A percentile compares a stretch with the other conserved stretches of the same genome.
phyloP scores from a whole-genome alignment of 768 basidiomycete species.

The Tricholoma furcatifolium region DNA sequence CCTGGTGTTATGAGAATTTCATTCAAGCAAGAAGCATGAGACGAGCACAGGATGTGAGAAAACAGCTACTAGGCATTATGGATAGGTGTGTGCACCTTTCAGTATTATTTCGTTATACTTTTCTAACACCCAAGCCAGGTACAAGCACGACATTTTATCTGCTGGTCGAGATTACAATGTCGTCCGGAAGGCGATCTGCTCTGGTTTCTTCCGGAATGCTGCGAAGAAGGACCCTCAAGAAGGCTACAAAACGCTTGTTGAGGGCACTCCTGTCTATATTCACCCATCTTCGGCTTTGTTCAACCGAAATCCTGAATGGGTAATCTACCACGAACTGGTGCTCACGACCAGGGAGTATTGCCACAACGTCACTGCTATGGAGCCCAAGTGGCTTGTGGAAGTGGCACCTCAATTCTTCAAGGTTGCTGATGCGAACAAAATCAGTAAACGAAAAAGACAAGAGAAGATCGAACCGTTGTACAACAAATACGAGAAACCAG shows the following conservation, averaged over 20 bases:
- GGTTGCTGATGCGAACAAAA: slow-evolving; percentile 96
- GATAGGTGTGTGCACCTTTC: slow-evolving; percentile 63
- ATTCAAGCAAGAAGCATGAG: slow-evolving; percentile 98
- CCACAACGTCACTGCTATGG: slow-evolving; percentile 91
- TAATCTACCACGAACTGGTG: slow-evolving; percentile 93
- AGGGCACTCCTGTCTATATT: slow-evolving; percentile 98
- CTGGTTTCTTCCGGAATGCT: slow-evolving; percentile 96
- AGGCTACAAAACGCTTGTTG: slow-evolving; percentile 96
- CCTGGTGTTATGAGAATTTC: slow-evolving; percentile 99
- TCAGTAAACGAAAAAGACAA: slow-evolving; percentile 92
- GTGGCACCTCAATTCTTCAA: slow-evolving; percentile 99
- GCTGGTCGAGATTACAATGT: slow-evolving; percentile 91
- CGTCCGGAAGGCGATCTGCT: slow-evolving; percentile 93
- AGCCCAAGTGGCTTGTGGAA: slow-evolving; percentile 98
- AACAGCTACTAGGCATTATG: slow-evolving; percentile 98
- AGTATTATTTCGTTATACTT: background rate
- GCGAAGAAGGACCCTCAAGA: slow-evolving; percentile 99
- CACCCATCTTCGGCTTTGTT: slow-evolving; percentile 97
- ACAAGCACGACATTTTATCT: slow-evolving; percentile 95
- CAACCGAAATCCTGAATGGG: slow-evolving; percentile 96
- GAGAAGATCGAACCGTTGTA: slow-evolving; percentile 96
- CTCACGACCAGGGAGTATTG: slow-evolving; percentile 96
- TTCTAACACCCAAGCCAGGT: slow-evolving; percentile 42
- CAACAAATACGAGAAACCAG: slow-evolving; percentile 94
- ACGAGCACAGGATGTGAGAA: slow-evolving; percentile 95